These are phyloP conservation scores for Scedosporium boydii DNA, from an alignment of 2,329 filamentous ascomycete genomes.

Conservation along the genomic window DNA sequence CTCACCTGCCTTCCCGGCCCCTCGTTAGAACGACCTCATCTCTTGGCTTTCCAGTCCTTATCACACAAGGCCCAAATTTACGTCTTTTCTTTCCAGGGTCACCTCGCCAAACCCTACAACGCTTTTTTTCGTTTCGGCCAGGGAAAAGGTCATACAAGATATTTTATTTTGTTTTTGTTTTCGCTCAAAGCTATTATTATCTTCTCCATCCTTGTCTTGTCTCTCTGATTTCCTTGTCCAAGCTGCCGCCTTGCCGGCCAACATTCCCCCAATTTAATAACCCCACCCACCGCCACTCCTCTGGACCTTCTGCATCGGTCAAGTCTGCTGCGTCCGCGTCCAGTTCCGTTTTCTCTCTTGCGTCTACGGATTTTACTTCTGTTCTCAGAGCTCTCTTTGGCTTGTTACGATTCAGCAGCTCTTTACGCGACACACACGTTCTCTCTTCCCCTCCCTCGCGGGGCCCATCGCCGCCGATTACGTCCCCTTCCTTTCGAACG, in stretches of 20 bases:
- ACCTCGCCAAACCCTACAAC: constrained; percentile 6
- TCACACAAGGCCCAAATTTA: constrained; percentile 5
- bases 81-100: not conserved
- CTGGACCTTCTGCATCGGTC: constrained; percentile 2
- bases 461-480: not conserved
- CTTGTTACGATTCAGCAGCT: not conserved
- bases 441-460: not conserved
- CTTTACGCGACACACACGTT: not conserved
- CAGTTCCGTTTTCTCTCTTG: not conserved
- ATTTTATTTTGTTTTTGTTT: constrained; percentile 27
- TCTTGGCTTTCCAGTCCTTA: constrained; percentile 4
- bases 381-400: not conserved
- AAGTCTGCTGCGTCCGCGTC: not conserved
- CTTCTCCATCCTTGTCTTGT: not conserved
- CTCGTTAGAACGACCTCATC: constrained; percentile 4
- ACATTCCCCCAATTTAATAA: constrained; percentile 4
- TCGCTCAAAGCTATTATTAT: constrained; percentile 9
- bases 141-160: constrained; percentile 29
- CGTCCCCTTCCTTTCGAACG: not conserved
- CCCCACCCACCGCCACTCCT: constrained; percentile 3
- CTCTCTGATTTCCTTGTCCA: not conserved
- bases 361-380: not conserved
- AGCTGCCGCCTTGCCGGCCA: not conserved
- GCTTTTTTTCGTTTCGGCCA: constrained; percentile 18
- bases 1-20: constrained; percentile 6